Evolutionary conservation across 495 filamentous ascomycete species (phyloP).

Genomic region (Talaromyces proteolyticus): DNA sequence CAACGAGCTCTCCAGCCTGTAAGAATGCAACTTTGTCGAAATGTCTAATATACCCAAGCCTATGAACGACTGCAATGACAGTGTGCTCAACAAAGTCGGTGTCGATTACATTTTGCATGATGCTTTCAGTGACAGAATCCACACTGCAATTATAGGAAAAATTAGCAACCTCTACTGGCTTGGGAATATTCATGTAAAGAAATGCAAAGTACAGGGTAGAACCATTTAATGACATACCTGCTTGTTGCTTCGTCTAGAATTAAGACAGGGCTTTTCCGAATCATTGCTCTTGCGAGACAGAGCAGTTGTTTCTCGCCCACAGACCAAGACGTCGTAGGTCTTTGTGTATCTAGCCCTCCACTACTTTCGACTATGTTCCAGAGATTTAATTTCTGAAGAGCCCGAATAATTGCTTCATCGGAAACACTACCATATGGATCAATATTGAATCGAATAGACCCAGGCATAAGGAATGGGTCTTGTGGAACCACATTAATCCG

Average conservation of each 20-base stretch:
- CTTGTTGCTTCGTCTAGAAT: constrained; percentile 39
- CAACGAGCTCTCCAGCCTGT: constrained; percentile 36
- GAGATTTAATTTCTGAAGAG: constrained; percentile 33
- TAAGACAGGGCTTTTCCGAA: constrained; percentile 31
- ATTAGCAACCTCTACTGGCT: no score
- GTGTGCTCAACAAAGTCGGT: constrained; percentile 52
- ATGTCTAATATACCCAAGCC: constrained; percentile 50
- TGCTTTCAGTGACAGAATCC: constrained; percentile 47
- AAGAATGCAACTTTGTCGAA: constrained; percentile 45
- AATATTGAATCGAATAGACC: constrained; percentile 33
- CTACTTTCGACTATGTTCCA: constrained; percentile 28
- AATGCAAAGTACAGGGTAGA: no score
- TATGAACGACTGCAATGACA: constrained; percentile 56
- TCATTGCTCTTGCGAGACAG: constrained; percentile 47
- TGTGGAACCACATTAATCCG: constrained; percentile 49
- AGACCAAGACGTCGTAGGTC: constrained; percentile 35
- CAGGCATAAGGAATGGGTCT: constrained; percentile 47
- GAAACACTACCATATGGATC: constrained; percentile 25
- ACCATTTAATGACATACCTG: constrained; percentile 22
- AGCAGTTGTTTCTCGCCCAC: constrained; percentile 55
- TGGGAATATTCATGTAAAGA: background rate
- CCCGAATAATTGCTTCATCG: constrained; percentile 25
- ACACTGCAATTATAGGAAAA: no score
- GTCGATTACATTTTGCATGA: constrained; percentile 53
- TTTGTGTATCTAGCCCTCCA: constrained; percentile 34